Evolutionary conservation across 148 eudicot species (phyloP).

Genomic region (Cornus suecica): DNA sequence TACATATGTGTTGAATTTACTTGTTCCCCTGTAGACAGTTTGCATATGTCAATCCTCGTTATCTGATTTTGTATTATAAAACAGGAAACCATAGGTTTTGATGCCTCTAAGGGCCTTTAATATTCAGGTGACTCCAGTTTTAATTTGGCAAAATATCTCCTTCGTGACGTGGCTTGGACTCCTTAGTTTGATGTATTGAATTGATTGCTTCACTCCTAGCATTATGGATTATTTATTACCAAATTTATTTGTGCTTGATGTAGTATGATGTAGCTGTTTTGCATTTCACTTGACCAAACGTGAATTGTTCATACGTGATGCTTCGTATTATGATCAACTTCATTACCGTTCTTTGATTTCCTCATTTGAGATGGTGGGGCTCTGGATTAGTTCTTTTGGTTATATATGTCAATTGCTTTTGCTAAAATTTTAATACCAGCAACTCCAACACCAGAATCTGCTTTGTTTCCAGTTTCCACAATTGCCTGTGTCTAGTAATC

Average conservation of each 20-base stretch:
- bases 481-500: neutral
- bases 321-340: neutral
- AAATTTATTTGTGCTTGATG: too few relatives aligned
- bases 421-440: neutral
- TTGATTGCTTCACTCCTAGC: neutral
- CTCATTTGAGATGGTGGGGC: neutral
- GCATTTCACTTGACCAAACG: neutral
- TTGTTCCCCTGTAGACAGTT: neutral
- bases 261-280: neutral
- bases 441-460: neutral
- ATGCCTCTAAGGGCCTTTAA: too few relatives aligned
- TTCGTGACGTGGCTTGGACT: neutral
- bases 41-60: neutral
- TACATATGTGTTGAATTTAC: neutral
- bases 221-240: neutral
- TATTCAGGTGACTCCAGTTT: neutral
- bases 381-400: neutral
- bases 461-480: neutral
- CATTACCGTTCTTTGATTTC: neutral
- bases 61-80: neutral
- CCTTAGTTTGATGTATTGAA: neutral
- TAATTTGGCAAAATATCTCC: neutral
- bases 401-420: neutral
- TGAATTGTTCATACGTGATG: neutral
- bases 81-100: too few relatives aligned